phyloP scores from a whole-genome alignment of 2,329 filamentous ascomycete species.

The Pseudonectria foliicola region DNA sequence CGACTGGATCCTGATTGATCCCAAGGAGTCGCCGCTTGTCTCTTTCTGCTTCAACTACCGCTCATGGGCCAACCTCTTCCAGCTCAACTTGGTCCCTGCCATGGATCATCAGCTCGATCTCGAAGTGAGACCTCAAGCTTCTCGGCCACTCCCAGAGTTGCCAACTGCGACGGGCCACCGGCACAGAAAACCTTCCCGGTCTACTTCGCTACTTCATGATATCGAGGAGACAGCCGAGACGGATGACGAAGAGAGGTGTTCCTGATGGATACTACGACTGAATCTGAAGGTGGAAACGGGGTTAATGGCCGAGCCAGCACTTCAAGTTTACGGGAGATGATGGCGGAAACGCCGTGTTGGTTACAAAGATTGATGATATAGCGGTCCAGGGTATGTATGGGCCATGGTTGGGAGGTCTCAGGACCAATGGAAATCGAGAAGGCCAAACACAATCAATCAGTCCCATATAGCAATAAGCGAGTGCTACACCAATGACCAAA shows the following conservation, averaged over 20 bases:
- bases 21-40: slow-evolving; percentile 44
- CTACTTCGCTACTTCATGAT: slow-evolving; percentile 11
- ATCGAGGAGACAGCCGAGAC: slow-evolving; percentile 13
- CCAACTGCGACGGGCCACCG: slow-evolving; percentile 4
- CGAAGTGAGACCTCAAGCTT: not conserved
- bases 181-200: slow-evolving; percentile 5
- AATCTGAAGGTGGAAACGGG: too few relatives aligned
- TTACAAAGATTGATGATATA: too few relatives aligned
- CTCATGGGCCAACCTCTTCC: slow-evolving; percentile 40
- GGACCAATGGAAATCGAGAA: too few relatives aligned
- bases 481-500: too few relatives aligned
- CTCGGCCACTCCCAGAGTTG: slow-evolving; percentile 16
- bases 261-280: slow-evolving; percentile 5
- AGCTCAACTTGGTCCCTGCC: slow-evolving; percentile 40
- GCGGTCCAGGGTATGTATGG: too few relatives aligned
- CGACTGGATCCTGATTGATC: slow-evolving; percentile 44
- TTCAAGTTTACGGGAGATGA: too few relatives aligned
- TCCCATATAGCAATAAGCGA: too few relatives aligned
- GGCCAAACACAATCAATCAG: too few relatives aligned
- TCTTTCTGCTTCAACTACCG: slow-evolving; percentile 52
- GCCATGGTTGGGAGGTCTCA: too few relatives aligned
- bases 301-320: too few relatives aligned
- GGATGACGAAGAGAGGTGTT: slow-evolving; percentile 8
- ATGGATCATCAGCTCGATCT: not conserved
- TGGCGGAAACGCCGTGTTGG: too few relatives aligned